A percentile compares a stretch with the other conserved stretches of the same genome.
Evolutionary conservation across 768 basidiomycete species (phyloP).

Genomic region (Austroboletus festivus): DNA sequence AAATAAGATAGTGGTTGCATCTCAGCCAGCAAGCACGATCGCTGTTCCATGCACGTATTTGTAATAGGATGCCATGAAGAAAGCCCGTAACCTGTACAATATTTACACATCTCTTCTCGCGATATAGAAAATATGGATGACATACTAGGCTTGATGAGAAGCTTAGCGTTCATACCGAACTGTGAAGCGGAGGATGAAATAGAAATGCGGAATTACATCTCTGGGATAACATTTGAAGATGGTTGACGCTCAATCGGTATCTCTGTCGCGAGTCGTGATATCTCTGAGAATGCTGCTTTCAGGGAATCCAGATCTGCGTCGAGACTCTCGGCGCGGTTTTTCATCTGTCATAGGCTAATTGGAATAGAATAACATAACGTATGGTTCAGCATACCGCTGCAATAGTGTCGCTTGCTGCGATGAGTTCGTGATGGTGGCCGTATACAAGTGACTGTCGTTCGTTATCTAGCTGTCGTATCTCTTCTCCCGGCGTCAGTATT

Average conservation of each 20-base stretch:
- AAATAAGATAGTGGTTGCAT: slow-evolving; percentile 13
- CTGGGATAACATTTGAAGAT: background rate
- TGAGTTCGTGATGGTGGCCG: slow-evolving; percentile 93
- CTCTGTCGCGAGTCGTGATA: slow-evolving; percentile 73
- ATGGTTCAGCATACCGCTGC: slow-evolving; percentile 55
- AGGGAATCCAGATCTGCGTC: slow-evolving; percentile 83
- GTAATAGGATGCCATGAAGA: no score
- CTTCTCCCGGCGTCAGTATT: slow-evolving; percentile 37
- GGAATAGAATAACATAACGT: background rate
- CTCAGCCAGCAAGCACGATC: slow-evolving; percentile 3
- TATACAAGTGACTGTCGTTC: slow-evolving; percentile 91
- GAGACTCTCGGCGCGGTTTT: slow-evolving; percentile 78
- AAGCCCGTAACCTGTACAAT: no score
- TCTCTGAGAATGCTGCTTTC: slow-evolving; percentile 79
- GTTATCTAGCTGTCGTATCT: slow-evolving; percentile 83
- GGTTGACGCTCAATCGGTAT: slow-evolving; percentile 47
- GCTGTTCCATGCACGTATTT: slow-evolving; percentile 7
- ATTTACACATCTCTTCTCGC: slow-evolving; percentile 2
- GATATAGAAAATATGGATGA: slow-evolving; percentile 1
- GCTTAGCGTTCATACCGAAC: background rate
- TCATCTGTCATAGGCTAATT: slow-evolving; percentile 59
- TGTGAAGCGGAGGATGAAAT: background rate
- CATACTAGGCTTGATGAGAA: background rate
- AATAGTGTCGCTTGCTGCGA: slow-evolving; percentile 91
- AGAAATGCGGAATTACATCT: background rate